phyloP scores from a whole-genome alignment of 768 basidiomycete species.

The Phylloporus sp. region DNA sequence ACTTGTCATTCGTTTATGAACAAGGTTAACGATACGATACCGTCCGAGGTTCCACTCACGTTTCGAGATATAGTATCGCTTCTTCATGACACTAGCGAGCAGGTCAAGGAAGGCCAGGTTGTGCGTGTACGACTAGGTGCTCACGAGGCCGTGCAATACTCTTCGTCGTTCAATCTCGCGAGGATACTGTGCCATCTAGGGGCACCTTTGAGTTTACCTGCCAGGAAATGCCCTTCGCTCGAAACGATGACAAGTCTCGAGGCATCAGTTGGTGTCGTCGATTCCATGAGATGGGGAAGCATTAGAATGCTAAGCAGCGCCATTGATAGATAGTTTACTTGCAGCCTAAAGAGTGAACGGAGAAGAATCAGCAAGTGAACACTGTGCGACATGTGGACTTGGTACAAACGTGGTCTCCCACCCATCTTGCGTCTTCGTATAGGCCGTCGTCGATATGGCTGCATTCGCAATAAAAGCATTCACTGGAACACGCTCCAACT shows the following conservation, averaged over 20 bases:
- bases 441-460: slow-evolving; percentile 14
- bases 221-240: slow-evolving; percentile 25
- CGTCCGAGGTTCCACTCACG: slow-evolving; percentile 11
- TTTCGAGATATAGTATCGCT: slow-evolving; percentile 26
- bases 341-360: slow-evolving; percentile 21
- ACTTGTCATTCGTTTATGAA: slow-evolving; percentile 17
- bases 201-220: slow-evolving; percentile 6
- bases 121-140: slow-evolving; percentile 3
- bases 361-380: not conserved
- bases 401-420: slow-evolving; percentile 35
- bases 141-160: slow-evolving; percentile 26
- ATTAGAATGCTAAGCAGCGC: slow-evolving; percentile 34
- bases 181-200: slow-evolving; percentile 26
- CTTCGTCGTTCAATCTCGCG: slow-evolving; percentile 23
- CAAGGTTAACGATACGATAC: not conserved
- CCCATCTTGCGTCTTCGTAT: slow-evolving; percentile 31
- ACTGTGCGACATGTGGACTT: not conserved
- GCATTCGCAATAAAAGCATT: slow-evolving; percentile 34
- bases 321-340: slow-evolving; percentile 36
- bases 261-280: slow-evolving; percentile 19
- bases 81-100: slow-evolving; percentile 19
- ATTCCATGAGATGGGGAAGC: slow-evolving; percentile 33
- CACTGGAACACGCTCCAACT: slow-evolving; percentile 24
- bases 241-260: slow-evolving; percentile 31
- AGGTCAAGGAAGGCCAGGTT: not conserved